Base-by-base conservation (phyloP, 1,284 basidiomycete species). In the Ustilago hordei region DNA sequence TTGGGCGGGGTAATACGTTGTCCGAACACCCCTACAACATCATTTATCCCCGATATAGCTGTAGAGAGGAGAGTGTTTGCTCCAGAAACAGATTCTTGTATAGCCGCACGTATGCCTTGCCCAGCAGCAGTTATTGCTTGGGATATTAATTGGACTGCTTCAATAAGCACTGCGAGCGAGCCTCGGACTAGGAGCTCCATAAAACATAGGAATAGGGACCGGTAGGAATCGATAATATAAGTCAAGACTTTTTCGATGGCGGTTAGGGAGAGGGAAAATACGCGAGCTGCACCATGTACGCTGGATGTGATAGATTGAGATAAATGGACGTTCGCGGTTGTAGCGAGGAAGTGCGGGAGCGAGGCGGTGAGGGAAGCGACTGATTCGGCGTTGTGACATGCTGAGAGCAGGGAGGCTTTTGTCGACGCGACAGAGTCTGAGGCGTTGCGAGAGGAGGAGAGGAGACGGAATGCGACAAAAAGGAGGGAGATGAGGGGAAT, bases 161-260 rank as follows among this genome's bases (percentile, higher is more conserved):
- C 89, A 60, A 97, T 94, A 19, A 98, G 87, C 57, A 98, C 87
- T 32, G 91, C 89, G 41, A 99, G 88, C 2, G 90, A 91, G 15
- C 94, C 94, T 28, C 91, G 90, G 2, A 99, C 91, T 13, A 94
- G 91, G 54, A 98, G 89, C 87, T 98, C 94, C 75, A 98, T 88
- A 75, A 96, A 94, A 87, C 95, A 98, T 57, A 98, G 89, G 79
- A 97, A 91, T 1, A 95, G 92, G 4, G 93, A 94, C 43, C 94
- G 91, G 86, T 98, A 99, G 60, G 92, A 91, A 87, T 95, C 92
- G 80, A 98, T 91, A 68, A 97, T 90, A 87, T 98, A 98, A 79
- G 61, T 45, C 2, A 84, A 60, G 3, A 79, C 41, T 32, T 75
- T 69, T 55, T 83, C 78, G 28, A 78, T 70, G 2, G 75, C 75